Base-by-base conservation (phyloP, 2,329 filamentous ascomycete species). In the Emmonsiellopsis sp. region DNA sequence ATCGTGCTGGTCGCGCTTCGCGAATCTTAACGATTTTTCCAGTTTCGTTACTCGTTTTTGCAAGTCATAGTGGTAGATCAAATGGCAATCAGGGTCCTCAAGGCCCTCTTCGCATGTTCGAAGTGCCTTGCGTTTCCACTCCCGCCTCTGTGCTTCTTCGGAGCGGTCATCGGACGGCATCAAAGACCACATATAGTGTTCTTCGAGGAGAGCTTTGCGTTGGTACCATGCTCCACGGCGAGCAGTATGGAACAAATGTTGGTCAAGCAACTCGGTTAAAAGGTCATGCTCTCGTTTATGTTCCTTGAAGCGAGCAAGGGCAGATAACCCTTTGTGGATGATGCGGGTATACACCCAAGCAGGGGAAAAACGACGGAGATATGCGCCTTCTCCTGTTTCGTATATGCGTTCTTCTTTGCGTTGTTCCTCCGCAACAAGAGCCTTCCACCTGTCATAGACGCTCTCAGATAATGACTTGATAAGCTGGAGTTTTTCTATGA, bases 341-440 rank as follows among this genome's bases (percentile, higher is more conserved):
- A 98, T 90, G 9, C 93, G 81, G 0, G 93, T 97, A 62, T 95
- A 96, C 0, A 95, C 86, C 79, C 94, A 95, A 0, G 86, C 91
- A 0, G 92, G 88, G 1, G 87, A 95, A 60, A 98, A 91, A 0
- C 91, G 84, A 44, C 91, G 83, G 1, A 98, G 74, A 64, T 98
- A 98, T 0, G 85, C 86, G 1, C 89, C 89, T 69, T 97, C 92
- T 5, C 88, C 87, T 55, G 80, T 86, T 56, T 89, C 85, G 61
- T 93, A 94, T 0, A 89, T 73, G 7, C 76, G 79, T 10, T 86
- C 81, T 69, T 95, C 89, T 66, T 90, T 95, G 11, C 76, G 74
- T 57, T 86, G 81, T 63, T 95, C 91, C 63, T 94, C 84, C 11
- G 74, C 67, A 0, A 95, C 70, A 11, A 95, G 72, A 0, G 68